Percentiles rank a stretch among this genome's conserved stretches.
phyloP scores from a whole-genome alignment of 208 protist genomes.

The Leishmania guyanensis region DNA sequence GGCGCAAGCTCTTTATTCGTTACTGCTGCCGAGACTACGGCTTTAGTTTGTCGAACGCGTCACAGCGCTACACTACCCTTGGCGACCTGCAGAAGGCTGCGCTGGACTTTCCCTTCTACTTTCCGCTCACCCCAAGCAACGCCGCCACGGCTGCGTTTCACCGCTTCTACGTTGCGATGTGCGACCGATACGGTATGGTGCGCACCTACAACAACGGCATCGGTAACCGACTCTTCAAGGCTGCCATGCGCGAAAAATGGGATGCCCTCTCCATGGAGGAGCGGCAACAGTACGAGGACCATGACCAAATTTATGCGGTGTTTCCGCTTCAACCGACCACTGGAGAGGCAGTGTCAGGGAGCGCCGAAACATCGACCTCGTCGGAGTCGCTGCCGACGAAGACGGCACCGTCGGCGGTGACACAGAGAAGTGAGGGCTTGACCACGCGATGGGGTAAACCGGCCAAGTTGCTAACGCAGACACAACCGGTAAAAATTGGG shows the following conservation, averaged over 20 bases:
- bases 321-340: slow-evolving; percentile 42
- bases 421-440: not conserved
- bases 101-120: slow-evolving; percentile 82
- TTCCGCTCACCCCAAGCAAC: slow-evolving; percentile 45
- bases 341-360: not conserved
- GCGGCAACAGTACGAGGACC: slow-evolving; percentile 33
- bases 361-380: not conserved
- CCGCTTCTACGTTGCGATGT: slow-evolving; percentile 69
- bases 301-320: slow-evolving; percentile 38
- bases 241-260: slow-evolving; percentile 73
- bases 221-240: slow-evolving; percentile 64
- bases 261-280: slow-evolving; percentile 48
- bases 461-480: too few relatives aligned
- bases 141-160: slow-evolving; percentile 41
- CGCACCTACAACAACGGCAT: slow-evolving; percentile 20
- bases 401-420: not conserved
- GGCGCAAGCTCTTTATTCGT: slow-evolving; percentile 57
- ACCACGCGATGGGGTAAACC: not conserved
- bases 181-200: slow-evolving; percentile 52
- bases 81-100: slow-evolving; percentile 76
- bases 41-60: slow-evolving; percentile 41
- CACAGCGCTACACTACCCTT: slow-evolving; percentile 41
- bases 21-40: slow-evolving; percentile 83
- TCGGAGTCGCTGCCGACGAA: not conserved
- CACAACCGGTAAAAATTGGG: not conserved